Evolutionary conservation across 2,329 filamentous ascomycete species (phyloP).

Genomic region (Plenodomus tracheiphilus): DNA sequence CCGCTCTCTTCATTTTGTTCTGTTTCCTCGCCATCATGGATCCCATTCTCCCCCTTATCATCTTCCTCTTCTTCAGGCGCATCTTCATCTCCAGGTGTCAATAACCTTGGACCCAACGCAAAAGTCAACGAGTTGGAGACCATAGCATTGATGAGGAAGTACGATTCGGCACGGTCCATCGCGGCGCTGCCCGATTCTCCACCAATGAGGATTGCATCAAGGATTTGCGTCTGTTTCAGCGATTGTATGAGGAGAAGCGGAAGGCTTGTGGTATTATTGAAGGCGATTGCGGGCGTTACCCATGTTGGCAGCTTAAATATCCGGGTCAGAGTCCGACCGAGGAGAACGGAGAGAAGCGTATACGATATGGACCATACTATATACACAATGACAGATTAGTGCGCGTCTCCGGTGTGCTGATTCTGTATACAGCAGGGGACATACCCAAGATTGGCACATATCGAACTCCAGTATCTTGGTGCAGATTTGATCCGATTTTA

Average conservation of each 20-base stretch:
- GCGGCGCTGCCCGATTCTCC: conserved; percentile 51
- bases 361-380: conserved; percentile 57
- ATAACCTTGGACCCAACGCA: conserved; percentile 62
- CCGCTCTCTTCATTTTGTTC: conserved; percentile 24
- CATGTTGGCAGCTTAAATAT: conserved; percentile 56
- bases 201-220: conserved; percentile 53
- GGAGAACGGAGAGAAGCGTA: conserved; percentile 52
- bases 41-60: conserved; percentile 15
- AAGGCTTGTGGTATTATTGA: conserved; percentile 62
- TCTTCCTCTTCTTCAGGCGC: conserved; percentile 40
- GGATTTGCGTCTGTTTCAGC: conserved; percentile 59
- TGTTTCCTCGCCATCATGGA: conserved; percentile 18
- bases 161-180: conserved; percentile 64
- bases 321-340: conserved; percentile 51
- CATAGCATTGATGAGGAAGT: conserved; percentile 68
- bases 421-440: too few species aligned
- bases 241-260: conserved; percentile 58
- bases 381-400: conserved; percentile 11
- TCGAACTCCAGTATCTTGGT: conserved; percentile 50
- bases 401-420: too few species aligned
- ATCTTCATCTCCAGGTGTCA: conserved; percentile 54
- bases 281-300: conserved; percentile 58
- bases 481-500: conserved; percentile 57
- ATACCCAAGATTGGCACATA: conserved; percentile 55
- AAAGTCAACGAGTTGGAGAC: conserved; percentile 67